Base-by-base conservation (phyloP, 352 stramenopile species). In the Peronosclerospora sorghi region DNA sequence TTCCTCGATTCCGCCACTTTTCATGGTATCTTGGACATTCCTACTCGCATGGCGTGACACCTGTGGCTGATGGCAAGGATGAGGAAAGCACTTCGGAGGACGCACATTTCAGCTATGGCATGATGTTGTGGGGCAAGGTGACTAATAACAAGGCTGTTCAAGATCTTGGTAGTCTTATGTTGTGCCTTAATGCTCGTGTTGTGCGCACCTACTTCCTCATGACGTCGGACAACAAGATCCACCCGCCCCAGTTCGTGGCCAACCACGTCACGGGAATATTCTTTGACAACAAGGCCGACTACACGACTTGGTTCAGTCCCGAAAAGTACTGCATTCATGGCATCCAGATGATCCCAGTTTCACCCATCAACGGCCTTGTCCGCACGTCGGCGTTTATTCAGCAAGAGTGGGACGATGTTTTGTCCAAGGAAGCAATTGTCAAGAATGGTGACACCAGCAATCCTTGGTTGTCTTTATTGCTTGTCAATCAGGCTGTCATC, bases 211-310 rank as follows among this genome's bases (percentile, higher is more conserved):
- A 89, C 51, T 89, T 89, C 53, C 62, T 89, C 32, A 76, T 89
- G 64, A 62, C 59, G 42, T 75, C 57, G 14, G 48, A 65, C 48
- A 89, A 85, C 62, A 71, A 53, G 29, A 51, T 86, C 13, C 76
- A 89, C 46, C 76, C 76, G 5, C 45, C 65, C 1, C 51, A 71
- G 47, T 85, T 89, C 29, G 56, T 69, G 29, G 60, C 62, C 23
- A 89, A 89, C 59, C 72, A 89, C 47, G 76, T 89, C 45, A 82
- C 73, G 21, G 74, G 74, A 23, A 82, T 88, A 5, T 78, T 84
- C 39, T 76, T 79, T 36, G 74, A 87, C 49, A 84, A 87, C 59
- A 87, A 87, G 57, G 66, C 34, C 8, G 65, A 82, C 61, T 88
- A 88, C 48, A 51, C 75, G 32, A 83, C 72, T 34, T 87, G 72